Evolutionary conservation across 352 stramenopile genomes (phyloP), one percentile per base, ranked within the genome.

Genomic region (Elongisporangium undulatum): DNA sequence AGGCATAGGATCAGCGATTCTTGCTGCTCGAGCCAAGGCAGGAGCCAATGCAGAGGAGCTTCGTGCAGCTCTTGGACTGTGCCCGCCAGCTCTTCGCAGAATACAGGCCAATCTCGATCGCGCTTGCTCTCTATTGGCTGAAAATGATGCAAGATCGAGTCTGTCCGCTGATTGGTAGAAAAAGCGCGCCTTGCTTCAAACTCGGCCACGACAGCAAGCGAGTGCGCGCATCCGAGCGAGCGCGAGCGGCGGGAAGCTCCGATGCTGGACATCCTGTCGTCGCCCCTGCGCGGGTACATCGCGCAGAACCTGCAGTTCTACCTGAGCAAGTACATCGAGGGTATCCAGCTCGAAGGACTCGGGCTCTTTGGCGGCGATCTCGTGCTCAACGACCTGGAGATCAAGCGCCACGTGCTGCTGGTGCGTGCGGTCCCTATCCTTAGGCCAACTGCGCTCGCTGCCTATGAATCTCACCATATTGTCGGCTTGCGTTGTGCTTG

Each of bases 311-410:
- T 95, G 56, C 86, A 95, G 71, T 94, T 91, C 61, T 93, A 94
- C 60, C 66, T 95, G 48, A 86, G 83, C 78, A 95, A 94, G 67
- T 95, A 95, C 78, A 90, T 95, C 54, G 82, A 95, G 63, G 85
- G 85, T 71, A 95, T 95, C 54, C 82, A 94, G 55, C 72, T 95
- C 53, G 86, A 95, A 63, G 82, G 86, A 6, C 68, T 95, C 38
- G 86, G 86, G 51, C 69, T 95, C 50, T 95, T 95, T 53, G 86
- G 86, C 19, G 84, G 82, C 51, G 86, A 95, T 55, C 69, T 95
- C 49, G 84, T 95, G 65, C 82, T 94, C 22, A 95, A 95, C 58
- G 83, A 95, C 67, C 74, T 95, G 34, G 82, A 94, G 64, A 89
- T 95, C 62, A 95, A 95, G 71, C 86, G 86, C 50, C 82, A 95